Evolutionary conservation across 768 basidiomycete species (phyloP).

Genomic region (Mycena maculata): DNA sequence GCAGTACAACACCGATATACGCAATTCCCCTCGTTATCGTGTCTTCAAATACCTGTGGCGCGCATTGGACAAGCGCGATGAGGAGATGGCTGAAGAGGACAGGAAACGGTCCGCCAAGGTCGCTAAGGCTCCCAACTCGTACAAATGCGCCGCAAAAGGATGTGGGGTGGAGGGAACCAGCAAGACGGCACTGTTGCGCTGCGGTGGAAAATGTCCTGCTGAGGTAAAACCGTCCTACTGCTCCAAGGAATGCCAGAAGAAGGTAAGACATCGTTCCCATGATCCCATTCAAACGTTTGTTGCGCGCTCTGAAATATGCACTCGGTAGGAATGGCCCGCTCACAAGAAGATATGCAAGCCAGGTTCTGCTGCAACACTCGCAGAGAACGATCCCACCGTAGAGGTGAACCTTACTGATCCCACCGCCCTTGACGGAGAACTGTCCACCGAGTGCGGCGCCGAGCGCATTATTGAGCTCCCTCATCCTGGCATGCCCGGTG

Average conservation of each 20-base stretch:
- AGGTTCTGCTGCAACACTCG: constrained; percentile 9
- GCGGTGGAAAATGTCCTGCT: constrained; percentile 14
- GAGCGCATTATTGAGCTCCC: constrained; percentile 22
- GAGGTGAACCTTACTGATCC: constrained; percentile 16
- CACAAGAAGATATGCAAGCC: constrained; percentile 22
- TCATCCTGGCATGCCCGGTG: constrained; percentile 18
- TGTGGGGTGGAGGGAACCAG: constrained; percentile 20
- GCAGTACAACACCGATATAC: constrained; percentile 18
- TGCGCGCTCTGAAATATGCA: constrained; percentile 1
- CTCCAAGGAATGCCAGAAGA: constrained; percentile 25
- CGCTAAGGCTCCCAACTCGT: constrained; percentile 19
- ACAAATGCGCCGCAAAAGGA: constrained; percentile 20
- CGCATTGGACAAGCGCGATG: constrained; percentile 17
- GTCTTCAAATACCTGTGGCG: constrained; percentile 16
- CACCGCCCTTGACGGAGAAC: constrained; percentile 14
- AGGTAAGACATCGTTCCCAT: constrained; percentile 1
- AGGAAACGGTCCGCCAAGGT: constrained; percentile 20
- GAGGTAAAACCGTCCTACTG: constrained; percentile 16
- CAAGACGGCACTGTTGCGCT: constrained; percentile 23
- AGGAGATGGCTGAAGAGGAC: constrained; percentile 21
- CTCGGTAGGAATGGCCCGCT: constrained; percentile 17
- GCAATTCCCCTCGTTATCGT: constrained; percentile 24
- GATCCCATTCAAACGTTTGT: constrained; percentile 3
- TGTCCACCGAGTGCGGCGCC: constrained; percentile 13
- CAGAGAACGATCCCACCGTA: not conserved